Conservation (phyloP, 148 eudicot species). For the Amaranthus cruentus region DNA sequence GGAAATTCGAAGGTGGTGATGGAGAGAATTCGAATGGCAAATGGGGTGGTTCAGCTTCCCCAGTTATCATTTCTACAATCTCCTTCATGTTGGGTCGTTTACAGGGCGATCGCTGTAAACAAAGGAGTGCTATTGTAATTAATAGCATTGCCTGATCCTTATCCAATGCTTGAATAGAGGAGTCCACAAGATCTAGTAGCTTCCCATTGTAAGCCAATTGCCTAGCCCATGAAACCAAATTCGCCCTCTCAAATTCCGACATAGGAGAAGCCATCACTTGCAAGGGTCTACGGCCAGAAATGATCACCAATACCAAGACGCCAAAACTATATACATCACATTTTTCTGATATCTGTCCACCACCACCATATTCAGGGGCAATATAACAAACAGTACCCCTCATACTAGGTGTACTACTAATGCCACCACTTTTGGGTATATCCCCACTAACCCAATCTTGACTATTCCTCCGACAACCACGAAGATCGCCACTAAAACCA, state of each 20-base stretch:
- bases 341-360: slow-evolving; percentile 69
- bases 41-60: slow-evolving; percentile 72
- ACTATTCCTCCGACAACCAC: slow-evolving; percentile 62
- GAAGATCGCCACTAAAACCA: slow-evolving; percentile 75
- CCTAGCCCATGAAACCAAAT: slow-evolving; percentile 90
- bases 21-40: slow-evolving; percentile 96
- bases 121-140: slow-evolving; percentile 78
- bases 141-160: slow-evolving; percentile 66
- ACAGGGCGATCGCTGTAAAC: slow-evolving; percentile 68
- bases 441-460: slow-evolving; percentile 77
- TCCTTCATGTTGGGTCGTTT: slow-evolving; percentile 82
- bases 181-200: slow-evolving; percentile 80
- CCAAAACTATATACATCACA: slow-evolving; percentile 94
- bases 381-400: slow-evolving; percentile 95
- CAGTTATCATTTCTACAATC: slow-evolving; percentile 72
- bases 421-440: slow-evolving; percentile 82
- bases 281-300: slow-evolving; percentile 87
- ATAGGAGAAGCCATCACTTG: slow-evolving; percentile 88
- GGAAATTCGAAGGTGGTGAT: slow-evolving; percentile 80
- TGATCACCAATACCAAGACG: slow-evolving; percentile 70
- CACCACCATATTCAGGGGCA: slow-evolving; percentile 88
- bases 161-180: slow-evolving; percentile 47
- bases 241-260: slow-evolving; percentile 93
- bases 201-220: slow-evolving; percentile 77
- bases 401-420: slow-evolving; percentile 98